Base-by-base conservation (phyloP, 371 early-diverging fungal species). In the Mortierella sp. region DNA sequence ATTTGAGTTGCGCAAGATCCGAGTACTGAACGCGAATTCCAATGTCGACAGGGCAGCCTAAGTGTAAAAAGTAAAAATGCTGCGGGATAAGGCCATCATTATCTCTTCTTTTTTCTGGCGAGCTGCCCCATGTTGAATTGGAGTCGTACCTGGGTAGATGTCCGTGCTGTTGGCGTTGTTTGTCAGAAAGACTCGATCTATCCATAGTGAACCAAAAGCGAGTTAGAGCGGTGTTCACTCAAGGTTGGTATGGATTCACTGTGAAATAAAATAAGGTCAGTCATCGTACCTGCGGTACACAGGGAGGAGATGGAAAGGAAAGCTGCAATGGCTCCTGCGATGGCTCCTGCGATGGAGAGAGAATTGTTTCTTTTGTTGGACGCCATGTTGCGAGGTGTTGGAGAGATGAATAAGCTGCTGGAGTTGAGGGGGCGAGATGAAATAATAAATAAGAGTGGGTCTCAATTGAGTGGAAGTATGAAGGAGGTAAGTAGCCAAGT, bases 11-110 rank as follows among this genome's bases (percentile, higher is more conserved):
- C 5, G 77, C 77, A 37, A 76, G 43, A n/a, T 71, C 77, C 0
- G 77, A 76, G 50, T 54, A 76, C 46, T 76, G 71, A 59, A 76
- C 77, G 0, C 77, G 71, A 43, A 55, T 71, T 28, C 71, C 71
- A 28, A 76, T 24, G 1, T 71, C 53, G 0, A 76, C 16, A 5
- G 77, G 55, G 14, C 77, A 76, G 11, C 75, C 75, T 51, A 34
- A 11, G 1, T 6, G 1, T 5, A 16, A 31, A 14, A 5, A 16
- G 6, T 31, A 34, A 5, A 59, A 34, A 19, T 34, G 5, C 16
- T 16, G n/a, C 6, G 43, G 43, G 4, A 40, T 61, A 16, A 34
- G 61, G 1, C 34, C 6, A 0, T 31, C 34, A 34, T 19, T 34
- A 11, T 26, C 2, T 26, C 1, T 50, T n/a, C 5, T n/a, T 54